phyloP scores from a whole-genome alignment of 2,329 filamentous ascomycete species.

The Curvularia lunata region DNA sequence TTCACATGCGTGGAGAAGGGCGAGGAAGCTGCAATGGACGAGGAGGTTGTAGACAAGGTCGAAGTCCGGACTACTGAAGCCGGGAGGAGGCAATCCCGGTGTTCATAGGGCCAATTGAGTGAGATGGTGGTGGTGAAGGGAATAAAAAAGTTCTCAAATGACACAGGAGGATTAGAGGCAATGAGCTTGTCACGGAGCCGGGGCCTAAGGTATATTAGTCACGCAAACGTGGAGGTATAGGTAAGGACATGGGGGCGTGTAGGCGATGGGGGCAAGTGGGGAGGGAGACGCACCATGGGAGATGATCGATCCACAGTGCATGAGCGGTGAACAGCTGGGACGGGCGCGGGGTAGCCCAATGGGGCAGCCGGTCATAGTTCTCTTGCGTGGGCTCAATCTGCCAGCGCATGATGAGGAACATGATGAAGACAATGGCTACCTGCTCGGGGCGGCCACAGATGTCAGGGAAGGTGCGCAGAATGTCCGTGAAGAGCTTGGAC shows the following conservation, averaged over 20 bases:
- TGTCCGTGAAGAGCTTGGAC: slow-evolving; percentile 84
- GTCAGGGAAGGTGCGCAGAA: slow-evolving; percentile 81
- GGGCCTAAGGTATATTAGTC: slow-evolving; percentile 55
- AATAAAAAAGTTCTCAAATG: slow-evolving; percentile 83
- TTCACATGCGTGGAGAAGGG: slow-evolving; percentile 43
- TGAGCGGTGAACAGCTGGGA: slow-evolving; percentile 72
- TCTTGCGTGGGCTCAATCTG: slow-evolving; percentile 78
- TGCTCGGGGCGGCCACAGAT: slow-evolving; percentile 80
- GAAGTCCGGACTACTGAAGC: slow-evolving; percentile 42
- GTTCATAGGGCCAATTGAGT: slow-evolving; percentile 85
- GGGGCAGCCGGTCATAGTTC: slow-evolving; percentile 78
- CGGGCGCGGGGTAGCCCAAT: slow-evolving; percentile 71
- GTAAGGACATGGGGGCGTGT: neutral
- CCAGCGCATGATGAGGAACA: slow-evolving; percentile 87
- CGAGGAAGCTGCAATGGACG: slow-evolving; percentile 32
- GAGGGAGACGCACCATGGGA: slow-evolving; percentile 66
- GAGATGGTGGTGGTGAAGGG: slow-evolving; percentile 78
- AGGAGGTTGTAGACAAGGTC: slow-evolving; percentile 32
- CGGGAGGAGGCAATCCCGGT: slow-evolving; percentile 69
- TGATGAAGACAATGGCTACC: slow-evolving; percentile 80
- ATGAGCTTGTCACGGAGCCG: slow-evolving; percentile 73
- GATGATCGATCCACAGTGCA: slow-evolving; percentile 80
- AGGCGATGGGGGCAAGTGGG: neutral
- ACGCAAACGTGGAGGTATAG: neutral
- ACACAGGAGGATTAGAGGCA: slow-evolving; percentile 60